phyloP scores from a whole-genome alignment of 2,329 filamentous ascomycete species.

The Lomentospora prolificans region DNA sequence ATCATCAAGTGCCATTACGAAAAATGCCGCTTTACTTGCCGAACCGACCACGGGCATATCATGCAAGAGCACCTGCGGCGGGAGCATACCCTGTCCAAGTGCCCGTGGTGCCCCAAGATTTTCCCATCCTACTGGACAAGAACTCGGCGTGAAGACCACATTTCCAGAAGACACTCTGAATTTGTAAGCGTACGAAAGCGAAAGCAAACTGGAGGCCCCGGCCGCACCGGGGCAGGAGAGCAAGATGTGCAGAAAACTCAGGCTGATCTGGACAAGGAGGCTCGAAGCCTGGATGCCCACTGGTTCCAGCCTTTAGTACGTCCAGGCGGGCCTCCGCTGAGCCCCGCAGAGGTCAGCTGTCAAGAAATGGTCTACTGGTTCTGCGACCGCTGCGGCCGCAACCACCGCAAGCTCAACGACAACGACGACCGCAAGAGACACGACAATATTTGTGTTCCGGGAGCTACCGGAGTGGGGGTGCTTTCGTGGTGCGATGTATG shows the following conservation, averaged over 20 bases:
- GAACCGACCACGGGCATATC: conserved; percentile 16
- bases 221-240: not conserved
- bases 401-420: conserved; percentile 12
- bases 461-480: conserved; percentile 10
- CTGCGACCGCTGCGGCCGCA: conserved; percentile 17
- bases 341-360: conserved; percentile 9
- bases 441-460: conserved; percentile 14
- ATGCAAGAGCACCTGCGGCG: conserved; percentile 24
- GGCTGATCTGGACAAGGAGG: not conserved
- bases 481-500: conserved; percentile 14
- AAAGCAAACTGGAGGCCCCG: not conserved
- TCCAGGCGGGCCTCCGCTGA: not conserved
- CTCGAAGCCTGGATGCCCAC: not conserved
- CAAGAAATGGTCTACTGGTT: conserved; percentile 13
- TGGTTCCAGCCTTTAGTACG: not conserved
- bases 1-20: conserved; percentile 25
- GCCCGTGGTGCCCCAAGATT: conserved; percentile 20
- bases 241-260: not conserved
- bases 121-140: conserved; percentile 18
- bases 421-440: conserved; percentile 14
- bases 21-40: conserved; percentile 22
- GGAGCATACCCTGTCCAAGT: conserved; percentile 19
- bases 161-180: conserved; percentile 15
- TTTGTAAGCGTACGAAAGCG: not conserved
- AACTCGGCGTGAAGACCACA: conserved; percentile 15